Evolutionary conservation across 345 rosid genomes (phyloP), one percentile per base, ranked within the genome.

Genomic region (Salix arbutifolia): DNA sequence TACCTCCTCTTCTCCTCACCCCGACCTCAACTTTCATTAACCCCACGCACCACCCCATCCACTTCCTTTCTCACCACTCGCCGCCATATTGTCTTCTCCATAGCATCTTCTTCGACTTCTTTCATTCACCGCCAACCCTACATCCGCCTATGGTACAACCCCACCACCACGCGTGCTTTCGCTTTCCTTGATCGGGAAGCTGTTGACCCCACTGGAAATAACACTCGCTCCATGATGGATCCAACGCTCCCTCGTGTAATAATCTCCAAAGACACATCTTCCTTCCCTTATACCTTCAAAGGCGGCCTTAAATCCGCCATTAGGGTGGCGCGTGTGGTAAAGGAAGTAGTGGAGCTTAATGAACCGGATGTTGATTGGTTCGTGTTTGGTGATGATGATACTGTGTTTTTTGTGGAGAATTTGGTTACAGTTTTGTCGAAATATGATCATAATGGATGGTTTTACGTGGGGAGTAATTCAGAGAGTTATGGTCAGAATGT

Each of bases 341-440:
- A 91, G 75, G 99, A 96, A 83, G 89, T 86, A 4, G 93, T 91
- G n/a, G 91, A 92, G 62, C 85, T 79, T 0, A 84, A 85, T 28
- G 85, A 82, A 46, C 72, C 84, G 71, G 90, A 84, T 18, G 91
- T 93, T 14, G 76, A 96, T 83, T 95, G 99, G 98, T 96, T 90
- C 66, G 84, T 96, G 18, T 93, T 96, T 37, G 99, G 99, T 1
- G 99, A 96, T 75, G 98, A 96, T 74, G 99, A 96, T 74, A 96
- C 98, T 6, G 87, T 96, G 9, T 93, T 91, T 75, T 78, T 96
- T 37, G 96, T 91, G 40, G 99, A 96, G 31, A 96, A 92, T 80
- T 28, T 93, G 82, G 92, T 90, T 37, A 83, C 73, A 30, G 87
- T 90, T 79, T 85, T 96, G 78, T 88, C 96, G 0, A 91, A 91